Evolutionary conservation across 495 filamentous ascomycete species (phyloP).

Genomic region (Neurospora discreta): DNA sequence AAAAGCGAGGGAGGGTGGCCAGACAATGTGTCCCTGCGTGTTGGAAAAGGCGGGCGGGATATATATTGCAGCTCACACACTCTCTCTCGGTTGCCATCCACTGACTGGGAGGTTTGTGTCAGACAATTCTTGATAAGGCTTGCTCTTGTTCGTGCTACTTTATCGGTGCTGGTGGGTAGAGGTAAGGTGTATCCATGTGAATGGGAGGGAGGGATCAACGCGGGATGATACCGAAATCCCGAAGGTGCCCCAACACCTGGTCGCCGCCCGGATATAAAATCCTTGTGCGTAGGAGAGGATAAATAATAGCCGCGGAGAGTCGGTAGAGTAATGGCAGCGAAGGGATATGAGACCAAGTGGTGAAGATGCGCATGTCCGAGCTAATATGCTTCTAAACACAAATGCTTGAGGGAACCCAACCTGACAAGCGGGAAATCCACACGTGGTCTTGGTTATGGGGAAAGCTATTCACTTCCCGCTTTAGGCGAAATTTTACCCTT

Average conservation of each 20-base stretch:
- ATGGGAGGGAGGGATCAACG: neutral
- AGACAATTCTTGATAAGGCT: neutral
- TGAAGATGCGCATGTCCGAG: neutral
- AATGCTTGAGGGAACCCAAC: neutral
- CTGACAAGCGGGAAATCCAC: neutral
- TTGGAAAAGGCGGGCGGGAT: neutral
- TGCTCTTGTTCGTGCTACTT: neutral
- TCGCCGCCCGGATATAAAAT: neutral
- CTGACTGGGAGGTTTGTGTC: neutral
- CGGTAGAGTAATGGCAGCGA: neutral
- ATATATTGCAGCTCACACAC: neutral
- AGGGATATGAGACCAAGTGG: neutral
- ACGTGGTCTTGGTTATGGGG: neutral
- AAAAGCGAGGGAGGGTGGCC: neutral
- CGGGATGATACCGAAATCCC: neutral
- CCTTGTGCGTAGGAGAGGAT: neutral
- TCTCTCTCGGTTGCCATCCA: neutral
- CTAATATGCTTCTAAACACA: neutral
- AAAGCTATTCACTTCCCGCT: neutral
- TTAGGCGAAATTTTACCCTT: neutral
- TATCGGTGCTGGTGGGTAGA: neutral
- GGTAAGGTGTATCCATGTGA: neutral
- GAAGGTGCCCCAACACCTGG: neutral
- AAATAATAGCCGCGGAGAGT: neutral
- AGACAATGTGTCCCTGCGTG: neutral